Conservation (phyloP, 345 rosid species). For the Erodium maritimum region DNA sequence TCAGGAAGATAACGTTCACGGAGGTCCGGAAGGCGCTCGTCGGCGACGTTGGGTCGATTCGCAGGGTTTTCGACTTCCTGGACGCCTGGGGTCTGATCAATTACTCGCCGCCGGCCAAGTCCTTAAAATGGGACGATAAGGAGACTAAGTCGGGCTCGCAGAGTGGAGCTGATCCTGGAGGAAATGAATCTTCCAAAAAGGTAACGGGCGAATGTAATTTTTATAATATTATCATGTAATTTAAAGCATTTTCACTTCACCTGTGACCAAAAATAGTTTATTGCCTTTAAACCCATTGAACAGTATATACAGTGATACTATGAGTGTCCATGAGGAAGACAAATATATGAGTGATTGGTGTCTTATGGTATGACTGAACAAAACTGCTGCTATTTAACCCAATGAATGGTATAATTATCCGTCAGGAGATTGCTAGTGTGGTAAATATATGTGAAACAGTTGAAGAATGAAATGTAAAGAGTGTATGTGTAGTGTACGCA, state of each 20-base stretch:
- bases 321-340: not conserved
- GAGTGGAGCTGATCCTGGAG: conserved; percentile 5
- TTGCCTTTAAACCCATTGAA: too few relatives aligned
- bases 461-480: not conserved
- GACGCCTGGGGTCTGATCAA: conserved; percentile 87
- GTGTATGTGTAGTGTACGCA: not conserved
- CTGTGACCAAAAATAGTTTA: too few relatives aligned
- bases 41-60: conserved; percentile 78
- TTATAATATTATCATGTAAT: too few relatives aligned
- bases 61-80: conserved; percentile 83
- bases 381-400: not conserved
- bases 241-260: too few relatives aligned
- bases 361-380: not conserved
- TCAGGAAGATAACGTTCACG: conserved; percentile 66
- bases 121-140: conserved; percentile 84
- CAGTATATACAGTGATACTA: too few relatives aligned
- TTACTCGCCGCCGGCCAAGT: conserved; percentile 45
- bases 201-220: not conserved
- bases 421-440: not conserved
- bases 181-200: conserved; percentile 15
- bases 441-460: not conserved
- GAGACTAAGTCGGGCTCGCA: conserved; percentile 35
- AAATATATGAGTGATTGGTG: not conserved
- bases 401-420: not conserved
- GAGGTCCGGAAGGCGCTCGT: conserved; percentile 69